A percentile compares a stretch with the other conserved stretches of the same genome.
Conservation (phyloP, 1,284 basidiomycete genomes). For the Puccinia hordei region DNA sequence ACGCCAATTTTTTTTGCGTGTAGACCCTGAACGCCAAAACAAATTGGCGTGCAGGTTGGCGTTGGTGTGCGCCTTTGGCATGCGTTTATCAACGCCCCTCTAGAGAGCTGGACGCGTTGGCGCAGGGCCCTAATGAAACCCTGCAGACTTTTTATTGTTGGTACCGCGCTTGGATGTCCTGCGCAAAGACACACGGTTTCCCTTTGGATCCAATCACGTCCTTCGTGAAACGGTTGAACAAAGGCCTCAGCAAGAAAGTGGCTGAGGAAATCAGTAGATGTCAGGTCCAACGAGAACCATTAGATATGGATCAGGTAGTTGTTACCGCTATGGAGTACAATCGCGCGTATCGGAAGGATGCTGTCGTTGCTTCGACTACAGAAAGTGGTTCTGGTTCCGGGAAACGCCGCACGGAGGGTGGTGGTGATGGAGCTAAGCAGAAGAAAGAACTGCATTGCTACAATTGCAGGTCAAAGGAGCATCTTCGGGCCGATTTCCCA, state of each 20-base stretch:
- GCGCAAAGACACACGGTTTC: background rate
- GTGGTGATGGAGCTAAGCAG: background rate
- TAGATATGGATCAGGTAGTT: background rate
- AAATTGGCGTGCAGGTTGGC: too few relatives aligned
- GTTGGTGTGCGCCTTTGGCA: too few relatives aligned
- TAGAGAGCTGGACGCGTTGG: background rate
- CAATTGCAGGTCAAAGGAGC: too few relatives aligned
- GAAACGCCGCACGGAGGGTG: background rate
- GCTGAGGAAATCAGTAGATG: background rate
- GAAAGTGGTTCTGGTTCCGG: background rate
- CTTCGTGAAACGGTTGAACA: background rate
- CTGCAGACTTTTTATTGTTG: background rate
- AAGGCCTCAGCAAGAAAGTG: background rate
- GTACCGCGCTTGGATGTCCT: background rate
- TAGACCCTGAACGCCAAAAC: too few relatives aligned
- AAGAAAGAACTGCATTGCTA: too few relatives aligned
- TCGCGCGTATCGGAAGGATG: background rate
- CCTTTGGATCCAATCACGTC: too few relatives aligned
- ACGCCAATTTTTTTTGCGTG: too few relatives aligned
- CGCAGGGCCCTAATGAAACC: background rate
- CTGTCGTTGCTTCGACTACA: background rate
- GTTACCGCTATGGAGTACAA: background rate
- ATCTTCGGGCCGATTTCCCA: too few relatives aligned
- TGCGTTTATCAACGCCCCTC: too few relatives aligned
- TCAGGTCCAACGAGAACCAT: background rate